Conservation (phyloP, 345 rosid genomes). For the Ceriops zippeliana region DNA sequence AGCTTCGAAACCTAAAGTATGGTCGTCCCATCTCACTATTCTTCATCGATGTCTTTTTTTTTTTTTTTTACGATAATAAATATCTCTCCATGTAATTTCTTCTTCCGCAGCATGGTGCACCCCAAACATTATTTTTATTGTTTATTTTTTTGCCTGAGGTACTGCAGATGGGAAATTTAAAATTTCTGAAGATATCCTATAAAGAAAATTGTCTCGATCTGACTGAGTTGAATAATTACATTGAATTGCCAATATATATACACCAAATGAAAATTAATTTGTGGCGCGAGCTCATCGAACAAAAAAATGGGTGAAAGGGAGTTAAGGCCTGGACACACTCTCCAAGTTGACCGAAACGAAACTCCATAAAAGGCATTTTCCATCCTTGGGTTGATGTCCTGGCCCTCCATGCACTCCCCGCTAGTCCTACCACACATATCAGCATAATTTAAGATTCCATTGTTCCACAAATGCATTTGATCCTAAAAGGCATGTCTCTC, state of each 20-base stretch:
- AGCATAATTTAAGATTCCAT: slow-evolving; percentile 15
- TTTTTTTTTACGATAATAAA: slow-evolving; percentile 4
- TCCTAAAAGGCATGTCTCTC: not conserved
- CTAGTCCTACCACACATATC: not conserved
- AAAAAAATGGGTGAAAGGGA: not conserved
- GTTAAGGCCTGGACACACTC: slow-evolving; percentile 17
- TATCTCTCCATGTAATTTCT: not conserved
- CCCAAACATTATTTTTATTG: too few species aligned
- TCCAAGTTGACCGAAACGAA: not conserved
- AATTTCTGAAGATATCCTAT: not conserved
- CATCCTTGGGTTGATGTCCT: slow-evolving; percentile 24
- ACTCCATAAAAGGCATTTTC: slow-evolving; percentile 25
- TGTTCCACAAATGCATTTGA: slow-evolving; percentile 1
- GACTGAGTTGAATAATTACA: too few species aligned
- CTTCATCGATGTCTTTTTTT: not conserved
- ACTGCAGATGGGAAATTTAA: too few species aligned
- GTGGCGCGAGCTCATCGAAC: not conserved
- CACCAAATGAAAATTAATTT: too few species aligned
- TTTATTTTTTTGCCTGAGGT: too few species aligned
- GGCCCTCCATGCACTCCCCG: slow-evolving; percentile 9
- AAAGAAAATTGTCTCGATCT: too few species aligned
- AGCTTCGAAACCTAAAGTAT: slow-evolving; percentile 13
- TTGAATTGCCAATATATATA: too few species aligned
- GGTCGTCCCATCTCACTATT: slow-evolving; percentile 35
- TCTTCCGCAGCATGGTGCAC: not conserved